Evolutionary conservation across 2,329 filamentous ascomycete species (phyloP).

Genomic region (Calonectria honghensis): DNA sequence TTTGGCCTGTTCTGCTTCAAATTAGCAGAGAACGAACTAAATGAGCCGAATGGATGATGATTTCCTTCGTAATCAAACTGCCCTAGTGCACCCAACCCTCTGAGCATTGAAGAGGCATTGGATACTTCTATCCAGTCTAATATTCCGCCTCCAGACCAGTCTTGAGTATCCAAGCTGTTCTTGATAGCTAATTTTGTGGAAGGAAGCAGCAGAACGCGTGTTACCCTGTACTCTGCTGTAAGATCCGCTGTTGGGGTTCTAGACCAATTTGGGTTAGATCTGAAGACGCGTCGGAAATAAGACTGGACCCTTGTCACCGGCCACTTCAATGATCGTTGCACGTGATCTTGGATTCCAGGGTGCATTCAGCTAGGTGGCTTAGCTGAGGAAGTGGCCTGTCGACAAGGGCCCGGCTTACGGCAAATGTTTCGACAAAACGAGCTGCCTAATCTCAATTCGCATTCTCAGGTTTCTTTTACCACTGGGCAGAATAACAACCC

Average conservation of each 20-base stretch:
- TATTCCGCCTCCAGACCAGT: too few species aligned
- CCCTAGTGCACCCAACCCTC: too few species aligned
- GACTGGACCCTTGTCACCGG: too few species aligned
- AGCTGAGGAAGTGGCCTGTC: neutral
- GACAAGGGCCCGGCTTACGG: neutral
- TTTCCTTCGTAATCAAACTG: too few species aligned
- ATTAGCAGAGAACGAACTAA: too few species aligned
- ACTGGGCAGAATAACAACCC: neutral
- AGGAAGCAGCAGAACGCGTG: too few species aligned
- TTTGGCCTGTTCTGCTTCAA: too few species aligned
- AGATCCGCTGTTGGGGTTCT: neutral
- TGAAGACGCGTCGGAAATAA: neutral
- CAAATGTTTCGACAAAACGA: neutral
- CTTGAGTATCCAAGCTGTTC: too few species aligned
- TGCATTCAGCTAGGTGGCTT: neutral
- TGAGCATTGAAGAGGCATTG: too few species aligned
- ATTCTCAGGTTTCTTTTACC: neutral
- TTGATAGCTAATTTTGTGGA: too few species aligned
- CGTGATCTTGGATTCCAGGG: neutral
- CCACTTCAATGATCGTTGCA: neutral
- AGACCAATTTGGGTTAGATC: neutral
- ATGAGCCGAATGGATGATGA: too few species aligned
- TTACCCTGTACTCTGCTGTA: neutral
- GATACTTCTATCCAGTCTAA: too few species aligned
- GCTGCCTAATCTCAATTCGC: neutral